A percentile compares a stretch with the other conserved stretches of the same genome.
These are phyloP conservation scores for Saccharomycopsis olivae DNA, from an alignment of 805 yeast species.

Conservation along the genomic window DNA sequence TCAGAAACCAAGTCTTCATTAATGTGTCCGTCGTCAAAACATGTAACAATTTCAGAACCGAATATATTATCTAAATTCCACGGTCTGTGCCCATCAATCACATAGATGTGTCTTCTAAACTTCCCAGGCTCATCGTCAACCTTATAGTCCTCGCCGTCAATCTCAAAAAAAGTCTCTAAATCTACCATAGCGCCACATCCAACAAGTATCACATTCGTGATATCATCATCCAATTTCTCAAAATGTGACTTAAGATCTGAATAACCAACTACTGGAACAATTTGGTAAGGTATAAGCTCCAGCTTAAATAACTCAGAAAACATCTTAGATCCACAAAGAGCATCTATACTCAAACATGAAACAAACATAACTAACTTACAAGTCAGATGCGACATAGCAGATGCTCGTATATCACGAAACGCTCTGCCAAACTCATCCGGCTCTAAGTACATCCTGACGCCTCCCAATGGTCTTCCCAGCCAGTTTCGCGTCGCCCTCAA, in stretches of 20 bases:
- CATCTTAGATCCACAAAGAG: slow-evolving; percentile 80
- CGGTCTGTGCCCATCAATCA: slow-evolving; percentile 89
- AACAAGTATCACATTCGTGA: slow-evolving; percentile 63
- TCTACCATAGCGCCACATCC: slow-evolving; percentile 96
- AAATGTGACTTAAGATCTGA: slow-evolving; percentile 62
- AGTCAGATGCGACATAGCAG: slow-evolving; percentile 85
- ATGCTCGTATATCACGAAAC: slow-evolving; percentile 54
- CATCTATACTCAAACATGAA: slow-evolving; percentile 84
- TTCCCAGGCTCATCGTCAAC: slow-evolving; percentile 21
- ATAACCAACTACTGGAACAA: slow-evolving; percentile 90
- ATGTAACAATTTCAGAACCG: slow-evolving; percentile 66
- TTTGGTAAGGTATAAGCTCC: slow-evolving; percentile 76
- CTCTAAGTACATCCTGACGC: slow-evolving; percentile 66
- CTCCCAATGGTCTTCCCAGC: no score
- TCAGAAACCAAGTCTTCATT: slow-evolving; percentile 48
- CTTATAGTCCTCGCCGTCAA: slow-evolving; percentile 44
- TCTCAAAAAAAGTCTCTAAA: slow-evolving; percentile 60
- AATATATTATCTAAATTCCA: slow-evolving; percentile 92
- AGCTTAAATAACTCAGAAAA: slow-evolving; percentile 61
- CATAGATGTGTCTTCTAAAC: slow-evolving; percentile 53
- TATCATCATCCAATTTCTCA: slow-evolving; percentile 55
- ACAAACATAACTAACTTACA: slow-evolving; percentile 83
- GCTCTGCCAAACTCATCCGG: slow-evolving; percentile 59
- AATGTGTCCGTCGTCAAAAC: slow-evolving; percentile 80
- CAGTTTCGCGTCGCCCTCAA: no score